phyloP scores from a whole-genome alignment of 1,139 yeast species.

The Zhuliangozyma parablackwelliae region DNA sequence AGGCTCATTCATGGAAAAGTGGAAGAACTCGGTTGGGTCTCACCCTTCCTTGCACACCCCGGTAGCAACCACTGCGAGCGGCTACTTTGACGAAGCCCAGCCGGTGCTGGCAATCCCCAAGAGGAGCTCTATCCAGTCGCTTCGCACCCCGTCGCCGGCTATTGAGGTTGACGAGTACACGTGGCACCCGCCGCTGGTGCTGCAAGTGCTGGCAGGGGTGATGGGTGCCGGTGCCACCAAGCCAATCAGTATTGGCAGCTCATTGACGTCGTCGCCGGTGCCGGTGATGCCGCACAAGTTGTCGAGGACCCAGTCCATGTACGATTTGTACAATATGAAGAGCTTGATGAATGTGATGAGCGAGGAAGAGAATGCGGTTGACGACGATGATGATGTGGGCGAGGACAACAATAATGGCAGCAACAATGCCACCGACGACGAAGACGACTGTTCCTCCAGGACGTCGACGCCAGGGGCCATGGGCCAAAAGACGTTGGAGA shows the following conservation, averaged over 20 bases:
- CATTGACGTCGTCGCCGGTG: constrained; percentile 1
- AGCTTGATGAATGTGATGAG: constrained; percentile 6
- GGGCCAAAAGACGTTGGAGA: constrained; percentile 11
- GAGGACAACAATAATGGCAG: not conserved
- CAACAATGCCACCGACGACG: not conserved
- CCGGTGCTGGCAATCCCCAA: constrained; percentile 13
- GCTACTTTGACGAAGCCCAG: constrained; percentile 12
- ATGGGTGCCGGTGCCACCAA: constrained; percentile 3
- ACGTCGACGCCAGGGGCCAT: not conserved
- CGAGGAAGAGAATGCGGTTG: constrained; percentile 5
- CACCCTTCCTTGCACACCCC: no score
- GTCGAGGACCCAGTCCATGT: constrained; percentile 38
- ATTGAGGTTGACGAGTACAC: constrained; percentile 42
- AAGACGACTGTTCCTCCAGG: not conserved
- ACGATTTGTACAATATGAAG: constrained; percentile 23
- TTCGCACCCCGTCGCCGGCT: constrained; percentile 46
- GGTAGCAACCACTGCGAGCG: constrained; percentile 8
- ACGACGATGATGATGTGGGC: no score
- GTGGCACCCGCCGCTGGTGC: constrained; percentile 17
- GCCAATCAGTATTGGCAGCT: constrained; percentile 9
- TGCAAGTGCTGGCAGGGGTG: no score
- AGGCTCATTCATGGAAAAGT: constrained; percentile 44
- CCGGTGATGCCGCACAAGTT: constrained; percentile 15
- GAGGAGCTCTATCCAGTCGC: constrained; percentile 26
- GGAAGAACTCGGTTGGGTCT: constrained; percentile 33